Conservation (phyloP, 352 stramenopile genomes). For the Phytophthora constricta region DNA sequence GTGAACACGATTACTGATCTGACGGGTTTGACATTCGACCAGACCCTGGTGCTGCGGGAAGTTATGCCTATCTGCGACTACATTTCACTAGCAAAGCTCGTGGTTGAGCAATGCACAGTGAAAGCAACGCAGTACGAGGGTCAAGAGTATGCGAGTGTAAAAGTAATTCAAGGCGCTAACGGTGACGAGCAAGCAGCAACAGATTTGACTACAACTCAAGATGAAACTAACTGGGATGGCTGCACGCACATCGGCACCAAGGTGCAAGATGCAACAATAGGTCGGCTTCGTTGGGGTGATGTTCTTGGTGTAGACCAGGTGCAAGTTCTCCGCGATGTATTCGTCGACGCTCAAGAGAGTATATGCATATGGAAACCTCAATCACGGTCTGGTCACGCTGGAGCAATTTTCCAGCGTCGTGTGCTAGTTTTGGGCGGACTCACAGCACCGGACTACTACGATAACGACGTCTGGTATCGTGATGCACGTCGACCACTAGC, state of each 20-base stretch:
- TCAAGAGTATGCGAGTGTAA: conserved; percentile 47
- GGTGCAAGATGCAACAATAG: conserved; percentile 46
- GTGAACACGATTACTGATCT: conserved; percentile 88
- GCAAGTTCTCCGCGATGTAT: conserved; percentile 64
- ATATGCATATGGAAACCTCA: conserved; percentile 73
- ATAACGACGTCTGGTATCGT: conserved; percentile 91
- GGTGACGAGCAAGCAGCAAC: conserved; percentile 17
- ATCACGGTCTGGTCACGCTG: conserved; percentile 65
- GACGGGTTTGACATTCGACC: conserved; percentile 54
- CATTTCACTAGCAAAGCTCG: conserved; percentile 62
- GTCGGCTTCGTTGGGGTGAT: conserved; percentile 58
- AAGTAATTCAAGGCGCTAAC: conserved; percentile 43
- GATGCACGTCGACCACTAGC: conserved; percentile 57
- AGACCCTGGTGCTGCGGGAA: conserved; percentile 54
- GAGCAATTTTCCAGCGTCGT: conserved; percentile 77
- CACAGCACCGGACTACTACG: conserved; percentile 63
- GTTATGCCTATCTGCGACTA: conserved; percentile 79
- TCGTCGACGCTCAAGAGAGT: conserved; percentile 65
- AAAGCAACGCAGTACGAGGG: conserved; percentile 52
- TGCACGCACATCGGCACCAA: conserved; percentile 59
- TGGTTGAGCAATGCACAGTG: conserved; percentile 64
- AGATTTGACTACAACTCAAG: conserved; percentile 17
- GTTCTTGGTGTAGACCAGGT: conserved; percentile 74
- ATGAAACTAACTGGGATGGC: conserved; percentile 58
- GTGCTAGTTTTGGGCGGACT: conserved; percentile 81